Base-by-base conservation (phyloP, 352 stramenopile species). In the Phytophthora pisi region DNA sequence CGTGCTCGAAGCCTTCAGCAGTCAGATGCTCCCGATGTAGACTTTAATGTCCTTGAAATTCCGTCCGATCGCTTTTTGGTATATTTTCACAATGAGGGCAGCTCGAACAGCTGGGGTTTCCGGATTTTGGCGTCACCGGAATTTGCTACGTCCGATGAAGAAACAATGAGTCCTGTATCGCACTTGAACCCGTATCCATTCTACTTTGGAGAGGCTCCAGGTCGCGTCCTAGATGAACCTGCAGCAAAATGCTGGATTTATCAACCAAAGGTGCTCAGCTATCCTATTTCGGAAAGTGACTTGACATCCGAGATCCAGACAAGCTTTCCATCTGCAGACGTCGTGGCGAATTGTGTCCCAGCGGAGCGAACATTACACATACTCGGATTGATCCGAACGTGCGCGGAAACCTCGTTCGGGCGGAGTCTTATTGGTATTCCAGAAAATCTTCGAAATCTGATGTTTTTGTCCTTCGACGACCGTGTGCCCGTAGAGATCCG, bases 51-150 rank as follows among this genome's bases (percentile, higher is more conserved):
- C 51, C 59, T 92, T 13, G 84, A 93, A 31, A 89, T 95, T 31
- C 74, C 77, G 4, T 78, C 73, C 4, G 88, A 93, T 66, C 73
- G 74, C 3, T 91, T 92, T 69, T 64, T 93, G 42, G 79, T 94
- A 10, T 90, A 92, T 55, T 89, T 93, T 40, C 84, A 86, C 40
- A 86, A 87, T 23, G 78, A 82, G 57, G 75, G 72, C 5, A 71
- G 66, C 5, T 79, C 82, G 2, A 77, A 70, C n/a, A 72, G 73
- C 6, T 95, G 86, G 86, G 86, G 86, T 26, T 92, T 92, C 59
- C 79, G 86, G 3, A 65, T 92, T 9, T 47, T 89, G 3, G 84
- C 79, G 8, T 81, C 77, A 1, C 81, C 86, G 0, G 64, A 88
- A 36, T 91, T 86, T 24, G 38, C 64, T 18, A 46, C 42, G 3